Conservation (phyloP, 2,329 filamentous ascomycete species). For the Aspergillus fumigatus region DNA sequence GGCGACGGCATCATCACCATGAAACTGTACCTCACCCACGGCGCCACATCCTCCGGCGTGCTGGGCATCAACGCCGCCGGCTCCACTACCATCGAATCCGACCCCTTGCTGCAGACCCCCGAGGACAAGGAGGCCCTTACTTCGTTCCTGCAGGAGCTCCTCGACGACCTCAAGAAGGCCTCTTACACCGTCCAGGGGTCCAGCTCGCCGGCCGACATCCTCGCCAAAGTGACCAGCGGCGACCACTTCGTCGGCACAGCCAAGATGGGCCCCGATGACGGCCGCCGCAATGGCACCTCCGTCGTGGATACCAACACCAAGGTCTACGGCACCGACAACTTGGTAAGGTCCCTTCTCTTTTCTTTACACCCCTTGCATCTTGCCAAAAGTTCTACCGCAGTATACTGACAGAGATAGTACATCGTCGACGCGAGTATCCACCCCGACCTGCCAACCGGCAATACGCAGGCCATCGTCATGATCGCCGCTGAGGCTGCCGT, state of each 20-base stretch:
- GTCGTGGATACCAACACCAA: constrained; percentile 62
- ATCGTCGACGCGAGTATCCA: constrained; percentile 66
- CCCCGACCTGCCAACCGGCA: constrained; percentile 63
- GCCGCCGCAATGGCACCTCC: constrained; percentile 49
- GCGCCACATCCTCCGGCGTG: constrained; percentile 15
- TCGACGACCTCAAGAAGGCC: constrained; percentile 11
- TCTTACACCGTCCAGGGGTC: constrained; percentile 11
- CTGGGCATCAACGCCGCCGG: constrained; percentile 12
- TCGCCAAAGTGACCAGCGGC: constrained; percentile 41
- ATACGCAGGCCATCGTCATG: constrained; percentile 62
- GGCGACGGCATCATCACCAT: constrained; percentile 12
- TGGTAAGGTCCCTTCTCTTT: constrained; percentile 34
- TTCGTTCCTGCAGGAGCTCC: constrained; percentile 10
- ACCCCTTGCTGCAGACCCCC: constrained; percentile 13
- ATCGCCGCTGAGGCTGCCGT: constrained; percentile 58
- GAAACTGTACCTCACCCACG: constrained; percentile 19
- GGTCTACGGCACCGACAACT: constrained; percentile 64
- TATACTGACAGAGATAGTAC: constrained; percentile 34
- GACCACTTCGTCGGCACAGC: constrained; percentile 49
- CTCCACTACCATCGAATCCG: constrained; percentile 10
- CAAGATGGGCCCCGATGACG: constrained; percentile 57
- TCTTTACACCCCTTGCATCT: too few relatives aligned
- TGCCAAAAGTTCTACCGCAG: too few relatives aligned
- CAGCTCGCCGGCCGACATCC: constrained; percentile 8
- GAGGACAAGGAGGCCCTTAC: constrained; percentile 12